phyloP scores from a whole-genome alignment of 2,329 filamentous ascomycete species.

The Beauveria scarabaeidicola region DNA sequence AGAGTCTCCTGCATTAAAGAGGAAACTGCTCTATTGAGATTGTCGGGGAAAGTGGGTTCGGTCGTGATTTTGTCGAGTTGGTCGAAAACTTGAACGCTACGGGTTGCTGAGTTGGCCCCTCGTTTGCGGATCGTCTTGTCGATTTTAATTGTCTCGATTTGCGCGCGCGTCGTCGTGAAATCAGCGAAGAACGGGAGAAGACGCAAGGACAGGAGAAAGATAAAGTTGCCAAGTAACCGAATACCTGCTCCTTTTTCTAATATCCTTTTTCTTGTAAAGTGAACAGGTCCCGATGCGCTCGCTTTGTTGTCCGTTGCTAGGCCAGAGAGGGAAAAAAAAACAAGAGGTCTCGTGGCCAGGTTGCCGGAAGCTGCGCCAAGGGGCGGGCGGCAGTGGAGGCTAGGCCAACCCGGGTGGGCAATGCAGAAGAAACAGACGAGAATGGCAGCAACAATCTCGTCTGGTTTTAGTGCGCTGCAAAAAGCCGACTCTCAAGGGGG shows the following conservation, averaged over 20 bases:
- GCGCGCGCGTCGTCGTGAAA: background rate
- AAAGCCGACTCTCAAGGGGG: background rate
- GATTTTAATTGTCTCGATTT: background rate
- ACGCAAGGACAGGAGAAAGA: background rate
- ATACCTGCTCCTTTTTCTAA: constrained; percentile 2
- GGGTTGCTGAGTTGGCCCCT: background rate
- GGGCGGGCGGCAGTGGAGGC: background rate
- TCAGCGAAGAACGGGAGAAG: background rate
- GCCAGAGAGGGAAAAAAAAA: background rate
- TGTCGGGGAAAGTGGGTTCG: background rate
- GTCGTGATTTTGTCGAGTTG: background rate
- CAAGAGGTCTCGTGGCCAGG: constrained; percentile 10
- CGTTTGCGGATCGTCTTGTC: background rate
- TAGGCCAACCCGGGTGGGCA: background rate
- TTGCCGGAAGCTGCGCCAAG: background rate
- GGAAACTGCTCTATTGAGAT: background rate
- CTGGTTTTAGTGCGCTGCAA: background rate
- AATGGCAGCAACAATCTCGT: background rate
- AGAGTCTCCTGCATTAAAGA: constrained; percentile 5
- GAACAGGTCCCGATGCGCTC: background rate
- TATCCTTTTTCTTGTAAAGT: background rate
- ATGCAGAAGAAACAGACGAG: constrained; percentile 3
- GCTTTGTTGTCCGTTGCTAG: background rate
- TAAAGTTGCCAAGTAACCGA: constrained; percentile 4
- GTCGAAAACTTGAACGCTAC: background rate